Percentiles rank a stretch among this genome's conserved stretches.
These are phyloP conservation scores for Peterozyma xylosa DNA, from an alignment of 805 yeast species.

Conservation along the genomic window DNA sequence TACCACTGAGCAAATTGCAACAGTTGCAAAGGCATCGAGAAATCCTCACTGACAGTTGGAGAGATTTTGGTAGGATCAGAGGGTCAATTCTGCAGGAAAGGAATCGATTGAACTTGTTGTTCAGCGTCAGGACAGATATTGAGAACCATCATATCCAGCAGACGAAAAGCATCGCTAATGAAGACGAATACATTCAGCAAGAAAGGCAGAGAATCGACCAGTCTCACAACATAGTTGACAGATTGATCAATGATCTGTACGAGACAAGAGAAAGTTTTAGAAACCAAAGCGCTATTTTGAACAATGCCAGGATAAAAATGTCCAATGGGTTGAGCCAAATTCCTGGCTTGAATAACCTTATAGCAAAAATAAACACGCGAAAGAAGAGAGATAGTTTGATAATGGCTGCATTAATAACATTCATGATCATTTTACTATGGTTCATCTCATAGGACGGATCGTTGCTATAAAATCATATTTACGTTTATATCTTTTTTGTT, in stretches of 20 bases:
- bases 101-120: slow-evolving; percentile 63
- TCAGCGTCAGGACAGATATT: slow-evolving; percentile 74
- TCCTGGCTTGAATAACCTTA: slow-evolving; percentile 76
- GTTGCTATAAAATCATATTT: no score
- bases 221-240: slow-evolving; percentile 71
- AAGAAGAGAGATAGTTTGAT: slow-evolving; percentile 83
- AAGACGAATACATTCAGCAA: slow-evolving; percentile 68
- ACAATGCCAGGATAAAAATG: slow-evolving; percentile 56
- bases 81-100: slow-evolving; percentile 63
- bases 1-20: slow-evolving; percentile 68
- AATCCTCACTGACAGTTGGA: slow-evolving; percentile 59
- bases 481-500: no score
- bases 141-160: slow-evolving; percentile 50
- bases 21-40: slow-evolving; percentile 82
- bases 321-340: slow-evolving; percentile 54
- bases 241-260: slow-evolving; percentile 75
- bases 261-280: slow-evolving; percentile 82
- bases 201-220: slow-evolving; percentile 70
- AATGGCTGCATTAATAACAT: slow-evolving; percentile 64
- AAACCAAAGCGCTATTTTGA: slow-evolving; percentile 60
- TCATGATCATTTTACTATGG: slow-evolving; percentile 63
- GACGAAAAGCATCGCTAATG: slow-evolving; percentile 23
- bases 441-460: slow-evolving; percentile 9
- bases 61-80: slow-evolving; percentile 53
- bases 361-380: slow-evolving; percentile 78